Base-by-base conservation (phyloP, 2,329 filamentous ascomycete species). In the Aaosphaeria arxii region DNA sequence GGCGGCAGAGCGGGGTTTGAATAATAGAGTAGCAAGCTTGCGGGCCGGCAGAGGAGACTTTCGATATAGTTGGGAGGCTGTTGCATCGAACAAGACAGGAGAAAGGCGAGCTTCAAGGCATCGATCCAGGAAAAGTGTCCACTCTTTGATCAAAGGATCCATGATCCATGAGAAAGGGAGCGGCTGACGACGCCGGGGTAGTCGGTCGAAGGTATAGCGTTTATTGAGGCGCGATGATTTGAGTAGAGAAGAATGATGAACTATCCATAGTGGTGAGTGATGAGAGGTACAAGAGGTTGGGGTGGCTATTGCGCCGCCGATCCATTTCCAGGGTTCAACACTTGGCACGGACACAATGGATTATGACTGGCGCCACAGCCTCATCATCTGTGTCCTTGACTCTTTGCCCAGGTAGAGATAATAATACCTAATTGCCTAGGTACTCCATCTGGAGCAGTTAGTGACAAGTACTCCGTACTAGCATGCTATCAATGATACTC, bases 71-170 rank as follows among this genome's bases (percentile, higher is more conserved):
- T 69, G 60, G 32, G 54, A 49, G 43, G 61, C 62, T 42, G 66
- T 57, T 46, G 51, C 56, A 44, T 66, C 63, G 55, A 72, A 71
- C 7, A 65, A 38, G 17, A 70, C 61, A 44, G 57, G 46, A n/a
- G 53, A 48, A 43, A 70, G 46, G 40, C 70, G 63, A 43, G 51
- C 49, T 48, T 64, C 56, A 30, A 73, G 53, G 52, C 69, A 71
- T 48, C 56, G 56, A 46, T 67, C 59, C 50, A 72, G 46, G 52
- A 71, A 69, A 6, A 49, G 45, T 11, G 54, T 44, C 69, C 69
- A 71, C 52, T 65, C 55, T 49, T 62, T 63, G 51, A 60, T 45
- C 46, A 66, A 57, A 42, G 61, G 58, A 42, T 70, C 67, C 67
- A 70, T 69, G 47, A 43, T 49, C 60, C 59, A 64, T 63, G 55